Percentiles rank a stretch among this genome's conserved stretches.
These are phyloP conservation scores for Jatropha curcas DNA, from an alignment of 345 rosid species.

Conservation along the genomic window DNA sequence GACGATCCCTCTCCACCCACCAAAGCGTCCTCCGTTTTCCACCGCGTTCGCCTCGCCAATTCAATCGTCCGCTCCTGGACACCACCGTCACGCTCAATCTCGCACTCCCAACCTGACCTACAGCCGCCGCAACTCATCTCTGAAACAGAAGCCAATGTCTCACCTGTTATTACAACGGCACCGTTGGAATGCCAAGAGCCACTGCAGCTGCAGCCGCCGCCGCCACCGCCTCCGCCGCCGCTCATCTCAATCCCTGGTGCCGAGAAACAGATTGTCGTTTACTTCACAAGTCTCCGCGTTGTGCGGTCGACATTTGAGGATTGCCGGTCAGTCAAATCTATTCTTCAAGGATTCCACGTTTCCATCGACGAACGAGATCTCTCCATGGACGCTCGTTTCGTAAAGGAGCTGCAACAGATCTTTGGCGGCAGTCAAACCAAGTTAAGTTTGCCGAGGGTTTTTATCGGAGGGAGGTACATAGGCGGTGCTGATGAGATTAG, in stretches of 20 bases:
- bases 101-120: neutral
- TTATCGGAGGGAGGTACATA: constrained; percentile 75
- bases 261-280: constrained; percentile 48
- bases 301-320: constrained; percentile 77
- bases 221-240: no score
- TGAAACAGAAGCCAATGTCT: neutral
- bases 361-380: constrained; percentile 77
- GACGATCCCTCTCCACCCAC: constrained; percentile 24
- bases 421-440: constrained; percentile 30
- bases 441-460: constrained; percentile 66
- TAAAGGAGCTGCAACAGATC: constrained; percentile 54
- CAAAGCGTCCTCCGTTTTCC: constrained; percentile 48
- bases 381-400: constrained; percentile 60
- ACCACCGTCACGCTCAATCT: constrained; percentile 15
- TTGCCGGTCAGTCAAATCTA: constrained; percentile 56
- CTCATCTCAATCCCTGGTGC: constrained; percentile 25
- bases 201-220: no score
- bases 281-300: constrained; percentile 78
- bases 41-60: constrained; percentile 55
- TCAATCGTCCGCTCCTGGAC: constrained; percentile 43
- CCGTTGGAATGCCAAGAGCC: neutral
- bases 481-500: constrained; percentile 88
- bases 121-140: neutral
- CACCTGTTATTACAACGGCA: neutral
- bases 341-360: constrained; percentile 53